These are phyloP conservation scores for Pichia occidentalis DNA, from an alignment of 805 yeast species.

Conservation along the genomic window DNA sequence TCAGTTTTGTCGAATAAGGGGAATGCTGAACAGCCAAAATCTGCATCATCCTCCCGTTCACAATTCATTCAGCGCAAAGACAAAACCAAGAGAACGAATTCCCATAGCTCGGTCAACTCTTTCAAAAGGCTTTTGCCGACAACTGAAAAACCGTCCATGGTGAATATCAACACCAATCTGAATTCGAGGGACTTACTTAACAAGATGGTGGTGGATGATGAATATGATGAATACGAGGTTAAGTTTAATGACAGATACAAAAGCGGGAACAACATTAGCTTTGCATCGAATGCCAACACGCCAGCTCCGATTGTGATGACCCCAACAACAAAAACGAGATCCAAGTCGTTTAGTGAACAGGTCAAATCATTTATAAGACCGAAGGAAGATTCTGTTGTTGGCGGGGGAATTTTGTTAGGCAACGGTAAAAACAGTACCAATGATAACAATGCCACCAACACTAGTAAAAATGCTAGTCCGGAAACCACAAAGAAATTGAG, in stretches of 20 bases:
- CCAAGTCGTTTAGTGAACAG: constrained; percentile 40
- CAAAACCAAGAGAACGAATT: constrained; percentile 4
- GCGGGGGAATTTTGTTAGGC: constrained; percentile 29
- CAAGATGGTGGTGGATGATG: constrained; percentile 26
- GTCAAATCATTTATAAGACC: constrained; percentile 32
- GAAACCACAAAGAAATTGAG: background rate
- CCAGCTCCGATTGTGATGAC: constrained; percentile 13
- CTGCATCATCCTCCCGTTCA: too few species aligned
- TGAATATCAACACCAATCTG: constrained; percentile 8
- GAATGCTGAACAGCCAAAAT: too few species aligned
- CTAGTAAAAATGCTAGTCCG: constrained; percentile 9
- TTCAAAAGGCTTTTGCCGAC: background rate
- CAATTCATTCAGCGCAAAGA: background rate
- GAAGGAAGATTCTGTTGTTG: constrained; percentile 27
- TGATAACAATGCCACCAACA: constrained; percentile 7
- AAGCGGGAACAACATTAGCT: constrained; percentile 7
- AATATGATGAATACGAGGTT: constrained; percentile 24
- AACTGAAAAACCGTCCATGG: constrained; percentile 7
- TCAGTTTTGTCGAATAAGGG: too few species aligned
- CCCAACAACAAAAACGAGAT: constrained; percentile 21
- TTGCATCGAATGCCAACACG: constrained; percentile 11
- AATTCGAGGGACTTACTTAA: constrained; percentile 27
- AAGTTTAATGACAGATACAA: constrained; percentile 21
- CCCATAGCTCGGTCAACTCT: constrained; percentile 5
- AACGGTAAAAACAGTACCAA: constrained; percentile 9